phyloP scores from a whole-genome alignment of 495 filamentous ascomycete species.

The Parmelia sp. region DNA sequence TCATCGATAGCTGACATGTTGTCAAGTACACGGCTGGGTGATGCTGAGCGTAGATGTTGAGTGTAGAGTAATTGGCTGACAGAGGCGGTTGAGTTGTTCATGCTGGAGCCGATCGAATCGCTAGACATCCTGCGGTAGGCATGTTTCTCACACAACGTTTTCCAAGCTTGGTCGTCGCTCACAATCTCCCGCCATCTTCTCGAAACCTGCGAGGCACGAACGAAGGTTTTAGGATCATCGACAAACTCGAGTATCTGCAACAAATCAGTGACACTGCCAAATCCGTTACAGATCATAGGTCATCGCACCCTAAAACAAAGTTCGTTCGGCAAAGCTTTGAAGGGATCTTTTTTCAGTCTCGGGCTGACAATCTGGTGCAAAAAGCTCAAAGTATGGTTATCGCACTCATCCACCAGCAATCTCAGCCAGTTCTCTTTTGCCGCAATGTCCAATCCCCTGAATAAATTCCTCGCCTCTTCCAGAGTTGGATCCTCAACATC shows the following conservation, averaged over 20 bases:
- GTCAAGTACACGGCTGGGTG: slow-evolving; percentile 20
- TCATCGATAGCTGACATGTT: slow-evolving; percentile 27
- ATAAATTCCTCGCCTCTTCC: slow-evolving; percentile 49
- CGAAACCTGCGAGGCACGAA: slow-evolving; percentile 88
- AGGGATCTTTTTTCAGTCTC: slow-evolving; percentile 90
- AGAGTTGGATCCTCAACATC: slow-evolving; percentile 53
- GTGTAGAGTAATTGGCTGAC: slow-evolving; percentile 24
- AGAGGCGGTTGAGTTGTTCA: slow-evolving; percentile 18
- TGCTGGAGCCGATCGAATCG: slow-evolving; percentile 32
- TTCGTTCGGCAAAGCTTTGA: slow-evolving; percentile 82
- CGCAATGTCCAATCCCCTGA: slow-evolving; percentile 46
- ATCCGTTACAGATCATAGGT: slow-evolving; percentile 1
- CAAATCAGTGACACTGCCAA: slow-evolving; percentile 8
- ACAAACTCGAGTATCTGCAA: slow-evolving; percentile 81
- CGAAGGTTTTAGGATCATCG: slow-evolving; percentile 88
- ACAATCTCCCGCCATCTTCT: slow-evolving; percentile 86
- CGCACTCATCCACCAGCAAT: slow-evolving; percentile 83
- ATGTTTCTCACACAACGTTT: slow-evolving; percentile 89
- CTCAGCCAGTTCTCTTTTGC: slow-evolving; percentile 63
- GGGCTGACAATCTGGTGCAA: slow-evolving; percentile 90
- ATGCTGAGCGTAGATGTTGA: slow-evolving; percentile 22
- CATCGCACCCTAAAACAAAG: slow-evolving; percentile 70
- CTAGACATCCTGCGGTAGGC: slow-evolving; percentile 63
- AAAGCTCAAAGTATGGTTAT: slow-evolving; percentile 89
- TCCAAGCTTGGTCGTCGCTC: slow-evolving; percentile 96